These are phyloP conservation scores for Xylaria arbuscula DNA, from an alignment of 2,329 filamentous ascomycete genomes.

Conservation along the genomic window DNA sequence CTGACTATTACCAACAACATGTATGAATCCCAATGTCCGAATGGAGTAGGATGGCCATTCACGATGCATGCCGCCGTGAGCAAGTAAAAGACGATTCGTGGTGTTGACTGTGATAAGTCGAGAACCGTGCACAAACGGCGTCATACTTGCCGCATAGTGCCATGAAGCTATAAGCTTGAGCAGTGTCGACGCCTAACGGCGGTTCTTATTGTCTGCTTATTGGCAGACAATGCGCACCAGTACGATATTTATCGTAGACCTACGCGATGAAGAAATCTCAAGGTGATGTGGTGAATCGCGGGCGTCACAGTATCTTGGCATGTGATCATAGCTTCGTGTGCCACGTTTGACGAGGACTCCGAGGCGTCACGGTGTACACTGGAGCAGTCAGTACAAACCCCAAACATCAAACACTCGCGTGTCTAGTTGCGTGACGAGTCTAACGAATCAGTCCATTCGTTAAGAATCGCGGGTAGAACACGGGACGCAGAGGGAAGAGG, in stretches of 20 bases:
- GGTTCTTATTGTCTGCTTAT: neutral
- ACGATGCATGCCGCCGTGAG: conserved; percentile 14
- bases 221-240: conserved; percentile 1
- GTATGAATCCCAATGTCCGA: neutral
- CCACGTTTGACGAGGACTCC: conserved; percentile 5
- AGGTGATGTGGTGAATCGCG: neutral
- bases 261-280: neutral
- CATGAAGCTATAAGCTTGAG: neutral
- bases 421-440: neutral
- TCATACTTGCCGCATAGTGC: conserved; percentile 30
- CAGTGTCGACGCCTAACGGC: neutral
- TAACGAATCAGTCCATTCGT: neutral
- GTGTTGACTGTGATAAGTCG: neutral
- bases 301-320: conserved; percentile 3
- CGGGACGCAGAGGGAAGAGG: conserved; percentile 6
- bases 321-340: conserved; percentile 8
- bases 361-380: neutral
- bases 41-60: neutral
- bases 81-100: conserved; percentile 24
- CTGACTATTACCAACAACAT: neutral
- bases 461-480: neutral
- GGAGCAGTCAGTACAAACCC: neutral
- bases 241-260: neutral
- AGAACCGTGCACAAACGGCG: conserved; percentile 19
- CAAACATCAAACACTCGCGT: neutral